Percentiles rank a stretch among this genome's conserved stretches.
phyloP scores from a whole-genome alignment of 306 rosid species.

The Ochetophila trinervis region DNA sequence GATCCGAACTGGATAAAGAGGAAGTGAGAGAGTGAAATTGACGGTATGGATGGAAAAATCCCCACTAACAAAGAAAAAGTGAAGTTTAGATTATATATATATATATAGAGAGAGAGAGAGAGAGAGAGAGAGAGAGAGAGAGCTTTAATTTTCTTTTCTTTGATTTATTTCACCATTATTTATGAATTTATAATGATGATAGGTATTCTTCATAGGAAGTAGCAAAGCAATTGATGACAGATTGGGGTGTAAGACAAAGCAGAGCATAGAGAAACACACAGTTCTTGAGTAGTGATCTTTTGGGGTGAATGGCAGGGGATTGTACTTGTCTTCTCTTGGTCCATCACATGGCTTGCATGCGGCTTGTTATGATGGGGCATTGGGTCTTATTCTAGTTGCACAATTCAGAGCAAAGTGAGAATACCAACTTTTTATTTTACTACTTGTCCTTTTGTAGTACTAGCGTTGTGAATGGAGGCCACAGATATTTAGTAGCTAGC shows the following conservation, averaged over 20 bases:
- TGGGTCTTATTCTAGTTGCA: slow-evolving; percentile 19
- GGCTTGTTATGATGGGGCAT: slow-evolving; percentile 30
- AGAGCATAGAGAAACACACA: slow-evolving; percentile 10
- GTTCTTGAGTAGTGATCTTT: neutral
- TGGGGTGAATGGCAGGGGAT: slow-evolving; percentile 28
- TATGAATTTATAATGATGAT: slow-evolving; percentile 9
- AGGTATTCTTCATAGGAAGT: slow-evolving; percentile 24
- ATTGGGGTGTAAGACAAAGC: slow-evolving; percentile 19
- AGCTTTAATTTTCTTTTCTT: neutral
- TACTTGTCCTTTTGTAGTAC: slow-evolving; percentile 1
- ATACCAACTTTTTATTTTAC: slow-evolving; percentile 4
- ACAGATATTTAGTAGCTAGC: slow-evolving; percentile 30
- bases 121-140: neutral
- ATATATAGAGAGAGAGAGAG: neutral
- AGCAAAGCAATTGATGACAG: slow-evolving; percentile 28
- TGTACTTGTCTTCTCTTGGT: slow-evolving; percentile 21
- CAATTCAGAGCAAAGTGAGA: neutral
- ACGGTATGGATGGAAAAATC: slow-evolving; percentile 9
- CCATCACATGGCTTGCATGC: slow-evolving; percentile 46
- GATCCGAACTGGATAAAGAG: slow-evolving; percentile 23
- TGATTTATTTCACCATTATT: neutral
- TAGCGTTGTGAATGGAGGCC: slow-evolving; percentile 30
- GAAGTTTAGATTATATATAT: neutral
- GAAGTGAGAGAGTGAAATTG: slow-evolving; percentile 12
- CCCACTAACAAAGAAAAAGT: slow-evolving; percentile 24